Conservation (phyloP, 78 protist genomes). For the Reticulomyxa filosa region DNA sequence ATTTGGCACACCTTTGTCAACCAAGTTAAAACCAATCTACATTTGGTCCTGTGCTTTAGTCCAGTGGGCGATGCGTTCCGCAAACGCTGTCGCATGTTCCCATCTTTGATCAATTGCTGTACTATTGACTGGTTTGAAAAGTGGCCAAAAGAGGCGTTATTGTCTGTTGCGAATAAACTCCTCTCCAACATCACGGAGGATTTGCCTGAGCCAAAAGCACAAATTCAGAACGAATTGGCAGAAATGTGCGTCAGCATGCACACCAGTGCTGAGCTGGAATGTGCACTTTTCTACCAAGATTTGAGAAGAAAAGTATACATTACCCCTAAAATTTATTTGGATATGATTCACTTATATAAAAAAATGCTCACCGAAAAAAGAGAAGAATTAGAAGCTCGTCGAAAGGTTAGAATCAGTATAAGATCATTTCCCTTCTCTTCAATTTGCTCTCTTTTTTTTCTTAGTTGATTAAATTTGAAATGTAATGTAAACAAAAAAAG, state of each 20-base stretch:
- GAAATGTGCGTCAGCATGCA: constrained; percentile 15
- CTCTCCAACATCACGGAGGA: background rate
- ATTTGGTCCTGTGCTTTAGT: constrained; percentile 26
- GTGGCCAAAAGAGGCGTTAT: constrained; percentile 42
- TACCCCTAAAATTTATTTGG: constrained; percentile 5
- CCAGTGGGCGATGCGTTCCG: constrained; percentile 40
- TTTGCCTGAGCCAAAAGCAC: background rate
- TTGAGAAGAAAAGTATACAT: constrained; percentile 14
- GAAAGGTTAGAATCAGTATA: no score
- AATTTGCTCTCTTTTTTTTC: no score
- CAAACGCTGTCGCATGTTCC: constrained; percentile 24
- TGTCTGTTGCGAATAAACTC: constrained; percentile 13
- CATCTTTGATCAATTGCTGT: constrained; percentile 35
- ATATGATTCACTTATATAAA: constrained; percentile 20
- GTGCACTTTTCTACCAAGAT: constrained; percentile 2
- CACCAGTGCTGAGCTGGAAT: background rate
- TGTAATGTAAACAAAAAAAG: no score
- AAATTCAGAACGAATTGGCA: background rate
- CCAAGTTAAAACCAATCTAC: constrained; percentile 21
- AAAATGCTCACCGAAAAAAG: background rate
- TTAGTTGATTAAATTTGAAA: no score
- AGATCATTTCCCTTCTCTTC: no score
- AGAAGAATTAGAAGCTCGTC: background rate
- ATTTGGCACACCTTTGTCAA: constrained; percentile 24
- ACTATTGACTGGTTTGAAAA: constrained; percentile 38